Evolutionary conservation across 805 yeast species (phyloP).

Genomic region (Kazachstania viticola): DNA sequence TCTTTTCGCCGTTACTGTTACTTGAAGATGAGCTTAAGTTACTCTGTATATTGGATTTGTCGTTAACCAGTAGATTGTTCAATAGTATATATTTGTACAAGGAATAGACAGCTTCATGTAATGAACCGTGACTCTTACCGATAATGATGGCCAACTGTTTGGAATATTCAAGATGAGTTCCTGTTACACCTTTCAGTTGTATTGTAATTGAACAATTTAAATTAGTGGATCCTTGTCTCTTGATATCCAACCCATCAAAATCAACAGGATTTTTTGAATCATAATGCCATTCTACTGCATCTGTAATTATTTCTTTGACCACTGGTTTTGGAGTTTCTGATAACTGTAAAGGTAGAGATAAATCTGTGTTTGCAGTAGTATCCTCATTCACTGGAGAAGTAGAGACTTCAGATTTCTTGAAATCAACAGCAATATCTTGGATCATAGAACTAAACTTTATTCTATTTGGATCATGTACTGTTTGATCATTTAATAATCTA

Average conservation of each 20-base stretch:
- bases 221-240: conserved; percentile 60
- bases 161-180: conserved; percentile 46
- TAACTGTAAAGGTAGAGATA: conserved; percentile 3
- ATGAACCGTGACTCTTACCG: conserved; percentile 70
- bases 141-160: conserved; percentile 56
- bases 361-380: not conserved
- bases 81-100: conserved; percentile 71
- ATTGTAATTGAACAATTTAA: conserved; percentile 62
- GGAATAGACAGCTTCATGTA: conserved; percentile 71
- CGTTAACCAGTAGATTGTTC: conserved; percentile 39
- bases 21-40: conserved; percentile 5
- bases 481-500: conserved; percentile 44
- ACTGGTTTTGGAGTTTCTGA: not conserved
- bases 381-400: not conserved
- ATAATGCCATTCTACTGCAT: conserved; percentile 80
- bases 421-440: conserved; percentile 75
- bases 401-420: conserved; percentile 22
- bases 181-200: conserved; percentile 69
- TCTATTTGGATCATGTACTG: conserved; percentile 37
- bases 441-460: conserved; percentile 68
- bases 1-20: conserved; percentile 35
- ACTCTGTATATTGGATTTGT: conserved; percentile 8
- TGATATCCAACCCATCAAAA: conserved; percentile 85
- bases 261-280: conserved; percentile 39
- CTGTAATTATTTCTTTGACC: conserved; percentile 5